Evolutionary conservation across 2,329 filamentous ascomycete species (phyloP).

Genomic region (Fusarium tuaranense): DNA sequence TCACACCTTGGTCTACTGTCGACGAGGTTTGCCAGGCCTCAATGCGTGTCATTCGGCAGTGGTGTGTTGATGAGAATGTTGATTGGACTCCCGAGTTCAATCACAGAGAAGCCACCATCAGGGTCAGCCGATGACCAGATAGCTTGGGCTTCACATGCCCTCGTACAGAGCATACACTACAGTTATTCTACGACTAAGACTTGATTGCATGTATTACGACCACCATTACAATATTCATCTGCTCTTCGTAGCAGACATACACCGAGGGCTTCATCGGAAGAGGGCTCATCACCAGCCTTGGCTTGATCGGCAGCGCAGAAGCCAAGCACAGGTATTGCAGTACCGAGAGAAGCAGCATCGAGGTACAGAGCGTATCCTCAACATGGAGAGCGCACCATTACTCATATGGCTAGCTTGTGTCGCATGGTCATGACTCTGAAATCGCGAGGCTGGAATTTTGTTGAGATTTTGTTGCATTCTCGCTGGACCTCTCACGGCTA

Average conservation of each 20-base stretch:
- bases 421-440: slow-evolving; percentile 3
- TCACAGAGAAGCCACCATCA: slow-evolving; percentile 39
- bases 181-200: slow-evolving; percentile 1
- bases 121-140: slow-evolving; percentile 21
- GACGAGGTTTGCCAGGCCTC: slow-evolving; percentile 57
- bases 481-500: neutral
- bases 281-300: neutral
- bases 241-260: neutral
- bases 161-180: neutral
- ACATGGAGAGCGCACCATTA: neutral
- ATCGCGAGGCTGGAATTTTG: neutral
- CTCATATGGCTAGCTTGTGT: slow-evolving; percentile 1
- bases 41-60: slow-evolving; percentile 56
- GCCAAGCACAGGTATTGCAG: neutral
- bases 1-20: slow-evolving; percentile 57
- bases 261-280: neutral
- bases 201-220: slow-evolving; percentile 21
- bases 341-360: neutral
- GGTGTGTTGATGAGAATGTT: slow-evolving; percentile 59
- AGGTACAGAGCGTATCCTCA: neutral
- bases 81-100: slow-evolving; percentile 58
- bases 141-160: neutral
- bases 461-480: slow-evolving; percentile 7
- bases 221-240: neutral
- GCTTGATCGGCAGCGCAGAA: slow-evolving; percentile 1